phyloP scores from a whole-genome alignment of 2,329 filamentous ascomycete species.

The Fonsecaea pedrosoi region DNA sequence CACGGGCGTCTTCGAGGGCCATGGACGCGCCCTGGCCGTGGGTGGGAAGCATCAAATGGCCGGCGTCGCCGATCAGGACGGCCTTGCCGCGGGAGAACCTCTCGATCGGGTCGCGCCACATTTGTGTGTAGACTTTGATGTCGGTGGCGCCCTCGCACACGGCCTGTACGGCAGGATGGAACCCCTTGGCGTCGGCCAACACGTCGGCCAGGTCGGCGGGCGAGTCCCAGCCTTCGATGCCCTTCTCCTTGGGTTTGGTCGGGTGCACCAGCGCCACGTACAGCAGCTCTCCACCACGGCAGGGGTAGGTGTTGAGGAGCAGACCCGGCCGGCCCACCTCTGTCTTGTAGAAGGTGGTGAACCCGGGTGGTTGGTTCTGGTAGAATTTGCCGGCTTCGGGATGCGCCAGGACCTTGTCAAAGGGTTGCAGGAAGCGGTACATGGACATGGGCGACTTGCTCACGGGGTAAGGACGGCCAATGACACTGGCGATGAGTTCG shows the following conservation, averaged over 20 bases:
- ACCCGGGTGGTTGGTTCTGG: conserved; percentile 24
- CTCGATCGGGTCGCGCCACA: conserved; percentile 31
- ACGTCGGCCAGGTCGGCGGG: conserved; percentile 27
- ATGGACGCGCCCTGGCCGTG: conserved; percentile 51
- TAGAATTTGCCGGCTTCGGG: conserved; percentile 29
- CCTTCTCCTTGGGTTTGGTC: conserved; percentile 29
- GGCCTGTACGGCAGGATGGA: conserved; percentile 32
- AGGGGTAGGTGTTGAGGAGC: conserved; percentile 33
- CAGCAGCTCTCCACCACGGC: conserved; percentile 24
- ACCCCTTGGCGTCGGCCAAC: conserved; percentile 24
- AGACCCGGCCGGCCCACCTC: conserved; percentile 26
- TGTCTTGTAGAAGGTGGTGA: conserved; percentile 32
- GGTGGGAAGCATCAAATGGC: conserved; percentile 69
- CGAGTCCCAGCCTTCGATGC: conserved; percentile 28
- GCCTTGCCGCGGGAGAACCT: conserved; percentile 60
- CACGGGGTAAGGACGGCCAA: conserved; percentile 18
- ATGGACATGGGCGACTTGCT: conserved; percentile 30
- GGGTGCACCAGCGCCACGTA: conserved; percentile 31
- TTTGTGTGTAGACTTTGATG: conserved; percentile 33
- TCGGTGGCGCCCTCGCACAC: conserved; percentile 32
- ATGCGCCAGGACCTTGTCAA: conserved; percentile 28
- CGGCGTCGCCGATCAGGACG: conserved; percentile 69
- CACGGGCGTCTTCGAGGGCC: conserved; percentile 46
- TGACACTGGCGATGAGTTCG: conserved; percentile 27
- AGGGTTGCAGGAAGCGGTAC: conserved; percentile 32